A percentile compares a stretch with the other conserved stretches of the same genome.
Conservation (phyloP, 2,329 filamentous ascomycete genomes). For the Talaromyces sp. region DNA sequence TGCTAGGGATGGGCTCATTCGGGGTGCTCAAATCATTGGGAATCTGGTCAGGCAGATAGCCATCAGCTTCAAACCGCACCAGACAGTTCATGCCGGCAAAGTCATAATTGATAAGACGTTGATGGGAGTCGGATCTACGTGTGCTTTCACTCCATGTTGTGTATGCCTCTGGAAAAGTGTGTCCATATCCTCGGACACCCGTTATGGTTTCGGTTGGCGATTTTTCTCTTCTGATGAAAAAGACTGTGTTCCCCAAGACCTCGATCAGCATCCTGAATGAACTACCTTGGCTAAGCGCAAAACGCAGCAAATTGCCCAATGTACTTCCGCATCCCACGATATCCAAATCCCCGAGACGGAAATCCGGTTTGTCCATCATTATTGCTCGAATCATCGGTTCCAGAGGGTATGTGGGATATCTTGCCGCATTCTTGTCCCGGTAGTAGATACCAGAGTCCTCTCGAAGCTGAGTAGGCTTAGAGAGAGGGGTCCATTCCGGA, state of each 20-base stretch:
- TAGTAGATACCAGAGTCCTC: conserved; percentile 42
- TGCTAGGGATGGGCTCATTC: neutral
- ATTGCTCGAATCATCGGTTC: conserved; percentile 42
- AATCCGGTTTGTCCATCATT: conserved; percentile 32
- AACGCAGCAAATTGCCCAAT: conserved; percentile 56
- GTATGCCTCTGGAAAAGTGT: conserved; percentile 61
- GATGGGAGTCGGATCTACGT: conserved; percentile 53
- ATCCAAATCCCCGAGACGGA: conserved; percentile 39
- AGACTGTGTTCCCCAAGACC: conserved; percentile 51
- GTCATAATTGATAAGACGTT: conserved; percentile 54
- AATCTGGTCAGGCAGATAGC: conserved; percentile 37
- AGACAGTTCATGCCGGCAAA: conserved; percentile 50
- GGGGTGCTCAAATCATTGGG: neutral
- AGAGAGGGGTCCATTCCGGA: conserved; percentile 45
- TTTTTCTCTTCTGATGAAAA: conserved; percentile 59
- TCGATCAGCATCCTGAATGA: conserved; percentile 57
- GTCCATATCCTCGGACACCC: conserved; percentile 56
- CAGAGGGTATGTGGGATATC: conserved; percentile 33
- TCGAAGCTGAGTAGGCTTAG: conserved; percentile 25
- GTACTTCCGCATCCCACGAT: conserved; percentile 58
- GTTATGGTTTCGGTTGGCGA: conserved; percentile 52
- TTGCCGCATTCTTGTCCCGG: conserved; percentile 36
- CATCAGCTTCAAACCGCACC: conserved; percentile 55
- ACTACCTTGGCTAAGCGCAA: conserved; percentile 40
- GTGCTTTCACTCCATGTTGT: conserved; percentile 57